Base-by-base conservation (phyloP, 768 basidiomycete genomes). In the Hygrophoropsis aurantiaca region DNA sequence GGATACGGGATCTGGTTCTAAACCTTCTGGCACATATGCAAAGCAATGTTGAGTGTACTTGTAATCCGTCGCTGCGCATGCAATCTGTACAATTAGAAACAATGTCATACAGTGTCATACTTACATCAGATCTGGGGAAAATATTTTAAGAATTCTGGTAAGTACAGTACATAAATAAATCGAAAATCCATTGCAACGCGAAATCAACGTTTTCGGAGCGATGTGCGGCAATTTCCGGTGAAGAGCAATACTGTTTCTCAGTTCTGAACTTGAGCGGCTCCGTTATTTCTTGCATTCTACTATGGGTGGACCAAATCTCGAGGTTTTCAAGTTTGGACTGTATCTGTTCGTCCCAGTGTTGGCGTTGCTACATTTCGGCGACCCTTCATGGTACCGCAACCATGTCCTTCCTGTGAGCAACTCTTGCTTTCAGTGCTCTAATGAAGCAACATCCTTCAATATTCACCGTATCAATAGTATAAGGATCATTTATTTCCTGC, bases 291-390 rank as follows among this genome's bases (percentile, higher is more conserved):
- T 7, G 27, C 7, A 30, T 8, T 45, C 15, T 36, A 25, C 36
- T 69, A 79, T 88, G 87, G 87, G 75, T 2, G 84, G 87, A 10
- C 82, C 88, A 27, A 89, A 87, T 63, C 82, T 94, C 44, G 91
- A 94, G 66, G 78, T 93, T 15, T 90, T 93, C 83, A 93, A 92
- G 69, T 94, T 94, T 57, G 81, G 81, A 3, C 67, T 91, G 15
- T 93, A 94, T 65, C 81, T 94, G 46, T 90, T 90, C 57, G 82
- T 91, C 49, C 91, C 91, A 9, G 81, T 94, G 47, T 70, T 78
- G 38, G 84, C 88, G 19, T 78, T 94, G 59, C 69, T 91, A 41
- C 87, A 92, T 66, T 93, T 89, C 59, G 90, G 91, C 36, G 88
- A 93, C 64, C 89, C 90, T 5, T 80, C 85, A 34, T 94, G 91